phyloP scores from a whole-genome alignment of 2,329 filamentous ascomycete species.

The Nannizzia gypsea region DNA sequence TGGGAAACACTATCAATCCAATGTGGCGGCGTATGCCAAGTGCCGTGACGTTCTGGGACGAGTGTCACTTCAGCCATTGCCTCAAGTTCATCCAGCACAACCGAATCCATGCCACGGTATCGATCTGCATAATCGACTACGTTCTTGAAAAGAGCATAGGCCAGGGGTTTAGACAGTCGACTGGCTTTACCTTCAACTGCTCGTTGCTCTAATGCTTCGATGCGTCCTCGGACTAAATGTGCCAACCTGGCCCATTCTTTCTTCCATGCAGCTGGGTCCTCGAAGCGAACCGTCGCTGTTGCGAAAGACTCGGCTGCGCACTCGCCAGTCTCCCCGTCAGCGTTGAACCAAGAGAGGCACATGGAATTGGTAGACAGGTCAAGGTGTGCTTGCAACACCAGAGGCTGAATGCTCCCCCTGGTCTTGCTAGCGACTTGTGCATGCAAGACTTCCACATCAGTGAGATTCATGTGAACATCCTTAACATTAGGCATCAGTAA shows the following conservation, averaged over 20 bases:
- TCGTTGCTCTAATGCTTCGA: conserved; percentile 18
- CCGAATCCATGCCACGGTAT: conserved; percentile 28
- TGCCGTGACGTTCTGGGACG: conserved; percentile 10
- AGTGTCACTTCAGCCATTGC: conserved; percentile 26
- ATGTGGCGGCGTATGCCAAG: conserved; percentile 19
- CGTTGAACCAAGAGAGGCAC: background rate
- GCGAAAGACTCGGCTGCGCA: conserved; percentile 2
- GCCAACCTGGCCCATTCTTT: conserved; percentile 17
- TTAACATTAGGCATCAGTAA: background rate
- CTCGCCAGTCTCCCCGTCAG: background rate
- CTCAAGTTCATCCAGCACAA: conserved; percentile 29
- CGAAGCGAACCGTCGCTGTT: conserved; percentile 5
- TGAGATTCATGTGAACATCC: background rate
- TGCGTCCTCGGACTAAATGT: background rate
- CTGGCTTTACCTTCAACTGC: conserved; percentile 20
- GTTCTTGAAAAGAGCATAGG: conserved; percentile 27
- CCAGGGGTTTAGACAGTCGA: conserved; percentile 25
- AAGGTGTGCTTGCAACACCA: background rate
- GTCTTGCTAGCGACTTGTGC: background rate
- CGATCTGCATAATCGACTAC: conserved; percentile 26
- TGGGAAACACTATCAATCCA: conserved; percentile 28
- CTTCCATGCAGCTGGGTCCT: conserved; percentile 15
- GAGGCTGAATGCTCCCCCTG: background rate
- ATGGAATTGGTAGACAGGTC: background rate
- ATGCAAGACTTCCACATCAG: background rate